phyloP scores from a whole-genome alignment of 768 basidiomycete genomes.

The Sutorius australiensis region DNA sequence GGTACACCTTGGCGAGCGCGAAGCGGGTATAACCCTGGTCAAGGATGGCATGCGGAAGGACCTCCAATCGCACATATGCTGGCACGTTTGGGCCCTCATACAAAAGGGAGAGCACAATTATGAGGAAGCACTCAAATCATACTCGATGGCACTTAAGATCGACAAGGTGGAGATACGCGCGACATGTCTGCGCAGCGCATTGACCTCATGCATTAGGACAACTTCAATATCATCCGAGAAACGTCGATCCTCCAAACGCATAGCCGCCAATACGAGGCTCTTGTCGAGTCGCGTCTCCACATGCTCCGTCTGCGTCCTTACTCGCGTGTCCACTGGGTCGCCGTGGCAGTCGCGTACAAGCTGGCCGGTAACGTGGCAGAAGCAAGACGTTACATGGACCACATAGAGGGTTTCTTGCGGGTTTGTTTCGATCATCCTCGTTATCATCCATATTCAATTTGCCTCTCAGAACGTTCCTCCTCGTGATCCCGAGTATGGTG shows the following conservation, averaged over 20 bases:
- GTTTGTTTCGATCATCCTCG: slow-evolving; percentile 31
- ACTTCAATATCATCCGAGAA: slow-evolving; percentile 90
- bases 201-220: slow-evolving; percentile 56
- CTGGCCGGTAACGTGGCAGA: slow-evolving; percentile 71
- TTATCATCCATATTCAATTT: slow-evolving; percentile 6
- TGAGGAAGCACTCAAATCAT: slow-evolving; percentile 90
- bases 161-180: slow-evolving; percentile 64
- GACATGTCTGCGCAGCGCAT: neutral
- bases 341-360: slow-evolving; percentile 83
- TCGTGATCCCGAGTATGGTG: slow-evolving; percentile 81
- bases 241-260: slow-evolving; percentile 87
- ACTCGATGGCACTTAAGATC: slow-evolving; percentile 81
- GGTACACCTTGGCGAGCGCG: slow-evolving; percentile 74
- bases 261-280: slow-evolving; percentile 69
- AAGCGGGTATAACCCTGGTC: slow-evolving; percentile 78
- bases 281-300: slow-evolving; percentile 78
- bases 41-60: slow-evolving; percentile 81
- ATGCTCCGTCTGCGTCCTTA: slow-evolving; percentile 79
- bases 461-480: slow-evolving; percentile 61
- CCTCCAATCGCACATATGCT: slow-evolving; percentile 88
- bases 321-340: slow-evolving; percentile 86
- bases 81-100: slow-evolving; percentile 97
- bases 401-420: slow-evolving; percentile 70
- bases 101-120: slow-evolving; percentile 94
- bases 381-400: slow-evolving; percentile 68